These are phyloP conservation scores for Camellia japonica DNA, from an alignment of 148 eudicot genomes.

Conservation along the genomic window DNA sequence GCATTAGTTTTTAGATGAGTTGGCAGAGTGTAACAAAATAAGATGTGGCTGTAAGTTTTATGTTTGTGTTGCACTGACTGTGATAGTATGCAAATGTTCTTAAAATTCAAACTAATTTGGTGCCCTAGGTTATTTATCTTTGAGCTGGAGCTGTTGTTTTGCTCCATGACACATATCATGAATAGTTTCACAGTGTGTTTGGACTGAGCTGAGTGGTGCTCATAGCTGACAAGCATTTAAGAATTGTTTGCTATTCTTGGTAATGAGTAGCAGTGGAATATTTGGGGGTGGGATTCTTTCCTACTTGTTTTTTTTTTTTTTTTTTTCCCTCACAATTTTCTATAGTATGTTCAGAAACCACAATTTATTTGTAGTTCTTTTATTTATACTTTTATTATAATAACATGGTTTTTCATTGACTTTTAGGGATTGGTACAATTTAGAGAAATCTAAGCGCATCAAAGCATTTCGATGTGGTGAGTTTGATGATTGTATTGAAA, in stretches of 20 bases:
- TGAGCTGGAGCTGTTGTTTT: background rate
- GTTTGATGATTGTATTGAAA: constrained; percentile 25
- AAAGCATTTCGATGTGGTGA: constrained; percentile 36
- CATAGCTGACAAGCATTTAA: background rate
- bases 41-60: background rate
- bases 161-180: background rate
- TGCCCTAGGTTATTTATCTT: too few species aligned
- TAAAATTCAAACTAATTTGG: too few species aligned
- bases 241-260: background rate
- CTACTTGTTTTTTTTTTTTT: background rate
- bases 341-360: background rate
- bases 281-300: background rate
- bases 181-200: background rate
- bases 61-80: background rate
- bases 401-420: constrained; percentile 9
- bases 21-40: background rate
- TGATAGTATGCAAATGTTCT: background rate
- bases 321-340: background rate
- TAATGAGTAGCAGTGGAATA: background rate
- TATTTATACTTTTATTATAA: background rate
- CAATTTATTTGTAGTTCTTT: background rate
- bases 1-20: background rate
- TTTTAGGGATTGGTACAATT: constrained; percentile 37
- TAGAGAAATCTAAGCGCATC: constrained; percentile 27
- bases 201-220: background rate